Conservation (phyloP, 352 stramenopile species). For the Pythium angustatum region DNA sequence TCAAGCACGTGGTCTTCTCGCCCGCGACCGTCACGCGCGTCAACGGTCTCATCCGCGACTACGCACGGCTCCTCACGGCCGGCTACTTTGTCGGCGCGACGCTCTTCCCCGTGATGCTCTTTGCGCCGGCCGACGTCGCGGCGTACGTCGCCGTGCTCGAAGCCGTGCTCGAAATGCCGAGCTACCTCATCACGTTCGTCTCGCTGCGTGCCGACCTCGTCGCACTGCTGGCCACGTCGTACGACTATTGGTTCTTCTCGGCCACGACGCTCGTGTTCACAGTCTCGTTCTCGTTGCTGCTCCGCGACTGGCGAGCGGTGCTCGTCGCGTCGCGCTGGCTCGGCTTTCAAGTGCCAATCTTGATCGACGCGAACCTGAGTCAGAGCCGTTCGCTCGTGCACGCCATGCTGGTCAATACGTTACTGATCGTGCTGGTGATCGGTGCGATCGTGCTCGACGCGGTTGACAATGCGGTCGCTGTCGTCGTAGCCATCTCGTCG, state of each 20-base stretch:
- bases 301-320: constrained; percentile 13
- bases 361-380: constrained; percentile 27
- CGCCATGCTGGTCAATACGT: not conserved
- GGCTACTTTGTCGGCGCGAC: constrained; percentile 6
- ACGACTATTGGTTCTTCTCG: constrained; percentile 39
- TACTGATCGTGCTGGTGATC: not conserved
- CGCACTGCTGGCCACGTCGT: constrained; percentile 9
- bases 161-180: not conserved
- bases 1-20: constrained; percentile 15
- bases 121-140: not conserved
- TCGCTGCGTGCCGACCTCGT: constrained; percentile 28
- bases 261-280: constrained; percentile 19
- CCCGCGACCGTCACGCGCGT: not conserved
- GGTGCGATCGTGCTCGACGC: constrained; percentile 2
- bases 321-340: constrained; percentile 1
- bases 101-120: constrained; percentile 6
- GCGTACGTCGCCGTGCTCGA: not conserved
- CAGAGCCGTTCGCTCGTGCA: constrained; percentile 5
- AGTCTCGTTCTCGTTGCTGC: constrained; percentile 11
- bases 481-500: not conserved
- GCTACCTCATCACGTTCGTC: not conserved
- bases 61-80: not conserved
- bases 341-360: constrained; percentile 27
- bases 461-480: not conserved
- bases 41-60: not conserved